Evolutionary conservation across 164 flowering plant species (phyloP).

Genomic region (Aristolochia californica): DNA sequence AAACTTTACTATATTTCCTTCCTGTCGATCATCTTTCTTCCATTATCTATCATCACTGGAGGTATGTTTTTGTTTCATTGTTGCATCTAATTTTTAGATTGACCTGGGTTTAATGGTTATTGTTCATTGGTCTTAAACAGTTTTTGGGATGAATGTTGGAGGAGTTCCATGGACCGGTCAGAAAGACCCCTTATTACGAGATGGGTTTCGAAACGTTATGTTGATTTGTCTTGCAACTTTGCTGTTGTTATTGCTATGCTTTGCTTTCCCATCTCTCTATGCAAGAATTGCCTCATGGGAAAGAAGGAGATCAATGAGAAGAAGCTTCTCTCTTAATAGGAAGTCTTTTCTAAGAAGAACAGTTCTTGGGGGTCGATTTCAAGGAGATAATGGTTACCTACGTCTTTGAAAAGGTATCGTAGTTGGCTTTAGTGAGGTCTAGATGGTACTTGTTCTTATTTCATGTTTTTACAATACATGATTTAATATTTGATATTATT

Average conservation of each 20-base stretch:
- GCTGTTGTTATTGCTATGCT: constrained; percentile 55
- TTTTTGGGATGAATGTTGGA: constrained; percentile 98
- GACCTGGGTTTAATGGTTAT: neutral
- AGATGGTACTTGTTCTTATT: too few species aligned
- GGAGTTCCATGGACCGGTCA: constrained; percentile 97
- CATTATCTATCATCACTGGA: constrained; percentile 92
- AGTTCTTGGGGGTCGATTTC: constrained; percentile 14
- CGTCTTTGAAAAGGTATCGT: constrained; percentile 5
- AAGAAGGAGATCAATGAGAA: constrained; percentile 30
- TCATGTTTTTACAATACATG: too few species aligned
- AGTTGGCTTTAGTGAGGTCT: neutral
- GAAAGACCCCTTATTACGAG: constrained; percentile 38
- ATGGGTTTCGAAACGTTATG: constrained; percentile 83
- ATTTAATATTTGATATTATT: too few species aligned
- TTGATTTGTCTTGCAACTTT: constrained; percentile 51
- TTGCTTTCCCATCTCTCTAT: constrained; percentile 52
- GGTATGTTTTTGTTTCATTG: constrained; percentile 27
- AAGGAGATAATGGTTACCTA: constrained; percentile 47
- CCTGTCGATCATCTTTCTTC: constrained; percentile 88
- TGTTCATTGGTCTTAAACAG: constrained; percentile 22
- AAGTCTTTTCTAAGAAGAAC: constrained; percentile 55
- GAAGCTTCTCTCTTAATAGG: constrained; percentile 71
- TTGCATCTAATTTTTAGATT: neutral
- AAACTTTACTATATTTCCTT: constrained; percentile 93
- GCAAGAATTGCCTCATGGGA: constrained; percentile 46